Percentiles rank a stretch among this genome's conserved stretches.
Evolutionary conservation across 2,329 filamentous ascomycete genomes (phyloP).

Genomic region (Beauveria medogensis): DNA sequence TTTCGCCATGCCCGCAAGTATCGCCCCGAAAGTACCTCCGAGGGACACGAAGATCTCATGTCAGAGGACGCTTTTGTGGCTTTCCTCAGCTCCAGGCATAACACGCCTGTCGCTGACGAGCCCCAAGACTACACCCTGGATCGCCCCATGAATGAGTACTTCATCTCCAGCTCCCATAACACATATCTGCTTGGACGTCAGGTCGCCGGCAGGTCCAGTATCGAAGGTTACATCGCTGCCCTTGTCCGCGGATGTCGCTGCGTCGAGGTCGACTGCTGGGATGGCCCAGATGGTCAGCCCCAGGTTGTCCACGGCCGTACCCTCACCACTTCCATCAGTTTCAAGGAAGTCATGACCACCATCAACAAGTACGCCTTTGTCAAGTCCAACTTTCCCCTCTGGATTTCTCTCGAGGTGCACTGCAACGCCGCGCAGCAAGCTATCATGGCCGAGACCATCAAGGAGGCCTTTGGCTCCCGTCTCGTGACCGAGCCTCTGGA

Average conservation of each 20-base stretch:
- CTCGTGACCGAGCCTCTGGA: conserved; percentile 71
- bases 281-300: conserved; percentile 79
- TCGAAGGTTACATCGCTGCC: conserved; percentile 88
- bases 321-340: conserved; percentile 79
- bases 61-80: conserved; percentile 69
- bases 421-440: conserved; percentile 77
- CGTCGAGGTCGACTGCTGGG: conserved; percentile 97
- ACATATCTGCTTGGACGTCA: conserved; percentile 92
- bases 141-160: conserved; percentile 90
- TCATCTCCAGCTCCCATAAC: conserved; percentile 97
- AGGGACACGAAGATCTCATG: conserved; percentile 46
- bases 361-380: conserved; percentile 93
- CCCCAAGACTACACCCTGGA: conserved; percentile 60
- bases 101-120: conserved; percentile 56
- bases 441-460: conserved; percentile 85
- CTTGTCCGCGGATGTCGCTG: conserved; percentile 86
- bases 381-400: conserved; percentile 79
- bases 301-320: conserved; percentile 88
- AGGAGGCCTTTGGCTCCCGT: conserved; percentile 70
- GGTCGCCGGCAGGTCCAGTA: conserved; percentile 80
- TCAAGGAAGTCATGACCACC: conserved; percentile 83
- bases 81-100: conserved; percentile 68
- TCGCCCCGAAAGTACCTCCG: conserved; percentile 38
- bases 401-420: conserved; percentile 93
- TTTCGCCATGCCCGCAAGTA: conserved; percentile 57